Base-by-base conservation (phyloP, 805 yeast genomes). In the Starmerella vitae region DNA sequence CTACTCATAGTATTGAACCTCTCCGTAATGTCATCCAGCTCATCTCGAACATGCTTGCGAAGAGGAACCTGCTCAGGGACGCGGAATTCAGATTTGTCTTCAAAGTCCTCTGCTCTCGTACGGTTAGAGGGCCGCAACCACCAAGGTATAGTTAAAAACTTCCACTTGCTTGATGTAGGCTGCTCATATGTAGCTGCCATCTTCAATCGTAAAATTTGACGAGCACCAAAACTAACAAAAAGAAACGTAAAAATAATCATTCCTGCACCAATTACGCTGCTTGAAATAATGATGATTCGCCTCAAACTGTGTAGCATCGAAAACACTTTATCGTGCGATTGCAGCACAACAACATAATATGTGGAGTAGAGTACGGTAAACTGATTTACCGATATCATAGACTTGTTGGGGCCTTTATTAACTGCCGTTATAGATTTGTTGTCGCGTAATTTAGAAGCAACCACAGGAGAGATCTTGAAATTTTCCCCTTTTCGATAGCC, bases 1-100 rank as follows among this genome's bases (percentile, higher is more conserved):
- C 78, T 83, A 6, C 93, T 78, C 96, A 88, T 88, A n/a, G 78
- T 76, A 52, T 86, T 85, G 58, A 86, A 88, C 0, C 95, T 84
- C 34, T 78, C 88, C 0, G 94, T 77, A 33, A 88, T 64, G 51
- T 86, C 95, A 0, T 86, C 78, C 33, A 88, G 66, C 60, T 88
- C 98, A 62, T 88, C 97, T 28, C 52, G 49, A 20, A 59, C 42
- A 17, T 50, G 49, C 21, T 43, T 38, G 1, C 54, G 39, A 9
- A 47, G 34, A 3, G 47, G 43, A 12, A 52, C 50, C 30, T 44
- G 37, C 17, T 39, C 51, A 4, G 54, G 54, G 8, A 58, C 50
- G 10, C 34, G 39, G 30, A 37, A 38, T 32, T 42, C 50, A 5
- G 38, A 24, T 12, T 30, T 34, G 13, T 39, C 38, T 2, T 29